A percentile compares a stretch with the other conserved stretches of the same genome.
phyloP scores from a whole-genome alignment of 1,139 yeast genomes.

The Suzukiozyma palmioleophila region DNA sequence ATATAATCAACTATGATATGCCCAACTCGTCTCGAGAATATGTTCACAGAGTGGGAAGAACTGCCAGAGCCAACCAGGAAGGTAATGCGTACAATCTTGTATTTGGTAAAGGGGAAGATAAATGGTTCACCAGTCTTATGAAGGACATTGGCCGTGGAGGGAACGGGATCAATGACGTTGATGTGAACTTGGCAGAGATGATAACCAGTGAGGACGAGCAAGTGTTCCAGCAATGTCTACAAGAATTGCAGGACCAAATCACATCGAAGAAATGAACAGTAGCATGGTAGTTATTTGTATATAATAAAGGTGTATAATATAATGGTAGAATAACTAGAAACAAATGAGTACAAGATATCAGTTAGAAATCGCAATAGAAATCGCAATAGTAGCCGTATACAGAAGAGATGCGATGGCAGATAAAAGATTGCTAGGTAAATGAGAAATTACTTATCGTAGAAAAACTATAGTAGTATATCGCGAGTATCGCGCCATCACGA shows the following conservation, averaged over 20 bases:
- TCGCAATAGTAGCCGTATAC: no score
- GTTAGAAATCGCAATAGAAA: no score
- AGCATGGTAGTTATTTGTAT: no score
- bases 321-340: no score
- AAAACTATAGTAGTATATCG: no score
- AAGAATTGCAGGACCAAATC: conserved; percentile 22
- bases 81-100: conserved; percentile 74
- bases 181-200: conserved; percentile 15
- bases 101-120: conserved; percentile 71
- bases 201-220: conserved; percentile 23
- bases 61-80: conserved; percentile 81
- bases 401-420: no score
- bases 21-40: conserved; percentile 89
- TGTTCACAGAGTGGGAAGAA: conserved; percentile 93
- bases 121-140: conserved; percentile 56
- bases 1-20: conserved; percentile 84
- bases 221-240: conserved; percentile 22
- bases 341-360: no score
- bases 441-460: no score
- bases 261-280: conserved; percentile 2
- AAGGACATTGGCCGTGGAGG: conserved; percentile 34
- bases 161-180: conserved; percentile 20
- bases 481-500: no score
- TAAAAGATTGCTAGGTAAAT: no score
- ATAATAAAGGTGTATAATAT: no score